Evolutionary conservation across 23 red algal genomes (phyloP), one percentile per base, ranked within the genome.

Genomic region (Rhodosorus marinus): DNA sequence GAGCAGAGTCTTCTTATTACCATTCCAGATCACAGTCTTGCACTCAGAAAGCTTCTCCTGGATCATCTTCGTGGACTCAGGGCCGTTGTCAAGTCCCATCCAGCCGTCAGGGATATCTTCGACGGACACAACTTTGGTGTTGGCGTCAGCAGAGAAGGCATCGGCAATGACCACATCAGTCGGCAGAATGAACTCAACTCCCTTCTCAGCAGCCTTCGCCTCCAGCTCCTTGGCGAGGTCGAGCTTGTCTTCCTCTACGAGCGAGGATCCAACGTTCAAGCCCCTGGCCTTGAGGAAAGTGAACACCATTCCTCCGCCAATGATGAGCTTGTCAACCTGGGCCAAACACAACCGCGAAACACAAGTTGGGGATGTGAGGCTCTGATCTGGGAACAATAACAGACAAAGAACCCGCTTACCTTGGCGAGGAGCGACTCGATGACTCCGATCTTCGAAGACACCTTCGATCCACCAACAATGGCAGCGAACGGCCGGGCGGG

Each of bases 271-370:
- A 3, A 75, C 70, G 52, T 40, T 73, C 24, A 79, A 31, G 11
- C 90, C 90, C 8, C 62, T 47, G 2, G 90, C 90, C 67, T 77
- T 82, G 25, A 98, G 63, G 64, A 98, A 98, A 0, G 90, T 98
- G 72, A 98, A 98, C 21, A 98, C 77, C 90, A 98, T 98, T 34
- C 90, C 90, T 20, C 90, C 90, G 11, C 80, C 90, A 66, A 98
- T 98, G 22, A 98, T 66, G 22, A 98, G 59, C 66, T 80, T 83
- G 33, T 98, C 78, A 35, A 81, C 78, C n/a, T n/a, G n/a, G n/a
- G n/a, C n/a, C n/a, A n/a, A n/a, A n/a, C n/a, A n/a, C n/a, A n/a
- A n/a, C n/a, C n/a, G n/a, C n/a, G n/a, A n/a, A n/a, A n/a, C n/a
- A n/a, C n/a, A n/a, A n/a, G n/a, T n/a, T n/a, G n/a, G n/a, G n/a